Percentiles rank a stretch among this genome's conserved stretches.
phyloP scores from a whole-genome alignment of 352 stramenopile species.

The Paralagenidium karlingii region DNA sequence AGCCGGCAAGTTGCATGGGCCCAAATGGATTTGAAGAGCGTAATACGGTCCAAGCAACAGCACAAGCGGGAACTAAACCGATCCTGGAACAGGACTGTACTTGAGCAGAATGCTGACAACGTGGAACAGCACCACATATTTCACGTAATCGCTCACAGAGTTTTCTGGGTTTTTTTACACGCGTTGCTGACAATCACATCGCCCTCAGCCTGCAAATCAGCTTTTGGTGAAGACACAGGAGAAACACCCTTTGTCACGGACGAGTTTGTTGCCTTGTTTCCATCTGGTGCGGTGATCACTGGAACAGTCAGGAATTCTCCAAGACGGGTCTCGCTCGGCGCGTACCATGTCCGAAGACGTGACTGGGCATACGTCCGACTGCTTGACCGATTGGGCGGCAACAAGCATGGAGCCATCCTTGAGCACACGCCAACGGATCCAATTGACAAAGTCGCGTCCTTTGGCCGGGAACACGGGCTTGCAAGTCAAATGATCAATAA shows the following conservation, averaged over 20 bases:
- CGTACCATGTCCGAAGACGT: conserved; percentile 37
- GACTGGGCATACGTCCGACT: conserved; percentile 19
- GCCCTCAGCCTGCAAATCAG: too few species aligned
- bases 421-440: conserved; percentile 66
- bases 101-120: conserved; percentile 33
- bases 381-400: conserved; percentile 26
- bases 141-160: conserved; percentile 19
- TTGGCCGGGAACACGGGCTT: conserved; percentile 48
- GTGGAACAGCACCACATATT: conserved; percentile 38
- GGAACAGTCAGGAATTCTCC: too few species aligned
- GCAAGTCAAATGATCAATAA: conserved; percentile 56
- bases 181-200: too few species aligned
- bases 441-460: conserved; percentile 42
- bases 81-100: conserved; percentile 20
- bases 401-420: conserved; percentile 36
- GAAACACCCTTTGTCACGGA: too few species aligned
- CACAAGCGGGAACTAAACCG: conserved; percentile 31
- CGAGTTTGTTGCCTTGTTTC: too few species aligned
- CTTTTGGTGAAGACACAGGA: too few species aligned
- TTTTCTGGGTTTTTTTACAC: too few species aligned
- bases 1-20: conserved; percentile 35
- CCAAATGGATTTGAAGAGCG: conserved; percentile 34
- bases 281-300: too few species aligned
- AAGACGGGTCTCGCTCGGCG: too few species aligned
- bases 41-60: conserved; percentile 37